Percentiles rank a stretch among this genome's conserved stretches.
These are phyloP conservation scores for Bidens hawaiensis DNA, from an alignment of 140 eudicot genomes.

Conservation along the genomic window DNA sequence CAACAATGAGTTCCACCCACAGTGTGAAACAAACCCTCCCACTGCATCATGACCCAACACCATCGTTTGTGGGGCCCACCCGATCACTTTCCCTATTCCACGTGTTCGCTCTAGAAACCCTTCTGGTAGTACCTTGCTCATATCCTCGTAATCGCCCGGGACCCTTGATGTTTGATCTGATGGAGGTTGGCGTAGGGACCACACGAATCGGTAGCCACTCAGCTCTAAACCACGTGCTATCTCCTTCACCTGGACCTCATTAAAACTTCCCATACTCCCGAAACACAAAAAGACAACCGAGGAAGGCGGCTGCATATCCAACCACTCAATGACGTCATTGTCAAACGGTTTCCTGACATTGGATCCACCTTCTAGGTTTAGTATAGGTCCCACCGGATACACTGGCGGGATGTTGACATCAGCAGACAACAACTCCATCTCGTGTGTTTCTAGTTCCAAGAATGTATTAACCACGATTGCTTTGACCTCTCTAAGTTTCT, in stretches of 20 bases:
- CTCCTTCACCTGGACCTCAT: too few species aligned
- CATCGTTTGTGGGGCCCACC: constrained; percentile 37
- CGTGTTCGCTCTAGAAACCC: constrained; percentile 34
- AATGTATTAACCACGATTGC: constrained; percentile 32
- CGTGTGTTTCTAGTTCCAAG: constrained; percentile 26
- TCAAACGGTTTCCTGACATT: background rate
- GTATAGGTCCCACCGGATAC: too few species aligned
- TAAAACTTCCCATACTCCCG: constrained; percentile 46
- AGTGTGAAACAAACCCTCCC: constrained; percentile 40
- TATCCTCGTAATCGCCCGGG: constrained; percentile 18
- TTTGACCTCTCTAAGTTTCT: constrained; percentile 14
- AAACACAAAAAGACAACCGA: constrained; percentile 53
- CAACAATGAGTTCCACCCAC: constrained; percentile 43
- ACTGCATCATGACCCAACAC: constrained; percentile 20
- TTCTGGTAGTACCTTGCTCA: constrained; percentile 28
- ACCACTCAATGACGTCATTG: constrained; percentile 29
- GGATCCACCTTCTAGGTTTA: constrained; percentile 2
- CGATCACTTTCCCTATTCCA: constrained; percentile 32
- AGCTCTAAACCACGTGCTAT: constrained; percentile 37
- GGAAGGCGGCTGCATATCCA: constrained; percentile 41
- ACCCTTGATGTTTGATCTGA: background rate
- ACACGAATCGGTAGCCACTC: constrained; percentile 32
- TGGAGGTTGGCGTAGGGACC: constrained; percentile 31
- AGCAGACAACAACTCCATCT: constrained; percentile 8
- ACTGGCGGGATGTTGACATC: background rate